Evolutionary conservation across 768 basidiomycete genomes (phyloP).

Genomic region (Boletus rubropictus): DNA sequence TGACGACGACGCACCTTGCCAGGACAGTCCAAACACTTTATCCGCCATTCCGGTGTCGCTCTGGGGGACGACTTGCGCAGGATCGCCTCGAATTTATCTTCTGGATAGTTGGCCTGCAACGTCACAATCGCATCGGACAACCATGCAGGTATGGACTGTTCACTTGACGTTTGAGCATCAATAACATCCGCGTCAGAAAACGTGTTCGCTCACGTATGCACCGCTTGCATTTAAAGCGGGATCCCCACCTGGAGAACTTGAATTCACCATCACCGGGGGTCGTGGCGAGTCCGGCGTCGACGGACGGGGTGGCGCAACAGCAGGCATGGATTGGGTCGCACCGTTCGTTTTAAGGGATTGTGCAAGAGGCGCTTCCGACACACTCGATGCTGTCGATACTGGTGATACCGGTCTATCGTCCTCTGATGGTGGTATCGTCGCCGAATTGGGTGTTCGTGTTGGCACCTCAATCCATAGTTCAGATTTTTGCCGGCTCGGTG

Average conservation of each 20-base stretch:
- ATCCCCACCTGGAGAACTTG: constrained; percentile 20
- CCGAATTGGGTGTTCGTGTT: constrained; percentile 29
- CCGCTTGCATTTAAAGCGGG: constrained; percentile 11
- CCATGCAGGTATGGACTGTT: constrained; percentile 58
- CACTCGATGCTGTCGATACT: constrained; percentile 67
- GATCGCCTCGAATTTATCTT: constrained; percentile 80
- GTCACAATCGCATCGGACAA: constrained; percentile 57
- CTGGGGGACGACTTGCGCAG: constrained; percentile 51
- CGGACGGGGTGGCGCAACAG: constrained; percentile 18
- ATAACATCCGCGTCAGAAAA: constrained; percentile 24
- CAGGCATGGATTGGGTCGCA: constrained; percentile 18
- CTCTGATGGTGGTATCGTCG: constrained; percentile 31
- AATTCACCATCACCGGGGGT: constrained; percentile 3
- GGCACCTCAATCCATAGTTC: constrained; percentile 35
- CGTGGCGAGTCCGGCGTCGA: constrained; percentile 26
- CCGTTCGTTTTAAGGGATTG: constrained; percentile 58
- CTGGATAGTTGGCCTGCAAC: constrained; percentile 67
- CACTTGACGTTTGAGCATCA: constrained; percentile 31
- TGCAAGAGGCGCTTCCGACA: constrained; percentile 69
- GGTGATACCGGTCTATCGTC: constrained; percentile 61
- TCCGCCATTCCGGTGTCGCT: constrained; percentile 76
- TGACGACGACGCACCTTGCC: constrained; percentile 58
- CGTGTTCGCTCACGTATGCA: constrained; percentile 23
- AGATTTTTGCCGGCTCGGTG: constrained; percentile 40
- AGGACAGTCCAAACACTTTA: constrained; percentile 89